phyloP scores from a whole-genome alignment of 495 filamentous ascomycete species.

The Tuber microsphaerosporum region DNA sequence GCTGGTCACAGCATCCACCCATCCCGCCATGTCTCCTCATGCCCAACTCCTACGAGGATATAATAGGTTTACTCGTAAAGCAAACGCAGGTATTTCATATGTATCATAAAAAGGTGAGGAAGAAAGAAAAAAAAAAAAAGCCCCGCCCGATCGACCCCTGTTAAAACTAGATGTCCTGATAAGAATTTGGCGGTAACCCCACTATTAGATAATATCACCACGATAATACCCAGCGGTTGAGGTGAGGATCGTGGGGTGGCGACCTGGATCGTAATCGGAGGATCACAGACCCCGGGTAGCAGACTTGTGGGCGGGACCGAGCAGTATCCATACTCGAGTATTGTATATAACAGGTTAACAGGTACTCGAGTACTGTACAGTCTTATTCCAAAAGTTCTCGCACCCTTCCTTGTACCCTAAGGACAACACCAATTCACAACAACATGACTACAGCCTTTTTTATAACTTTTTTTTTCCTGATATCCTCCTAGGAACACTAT shows the following conservation, averaged over 20 bases:
- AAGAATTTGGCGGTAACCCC: constrained; percentile 28
- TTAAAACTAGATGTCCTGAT: constrained; percentile 22
- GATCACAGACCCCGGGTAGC: not conserved
- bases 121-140: constrained; percentile 13
- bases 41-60: not conserved
- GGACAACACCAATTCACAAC: too few species aligned
- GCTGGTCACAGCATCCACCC: not conserved
- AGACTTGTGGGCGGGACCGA: not conserved
- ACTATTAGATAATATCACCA: constrained; percentile 32
- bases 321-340: not conserved
- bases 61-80: constrained; percentile 11
- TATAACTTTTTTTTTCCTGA: too few species aligned
- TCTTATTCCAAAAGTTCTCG: too few species aligned
- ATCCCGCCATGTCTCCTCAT: not conserved
- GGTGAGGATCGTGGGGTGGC: constrained; percentile 23
- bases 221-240: constrained; percentile 22
- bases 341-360: too few species aligned
- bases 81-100: not conserved
- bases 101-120: not conserved
- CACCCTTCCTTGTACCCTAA: too few species aligned
- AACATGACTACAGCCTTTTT: too few species aligned
- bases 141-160: constrained; percentile 5
- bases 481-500: too few species aligned
- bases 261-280: not conserved
- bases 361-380: too few species aligned